Conservation (phyloP, 768 basidiomycete species). For the Amanita fuliginea region DNA sequence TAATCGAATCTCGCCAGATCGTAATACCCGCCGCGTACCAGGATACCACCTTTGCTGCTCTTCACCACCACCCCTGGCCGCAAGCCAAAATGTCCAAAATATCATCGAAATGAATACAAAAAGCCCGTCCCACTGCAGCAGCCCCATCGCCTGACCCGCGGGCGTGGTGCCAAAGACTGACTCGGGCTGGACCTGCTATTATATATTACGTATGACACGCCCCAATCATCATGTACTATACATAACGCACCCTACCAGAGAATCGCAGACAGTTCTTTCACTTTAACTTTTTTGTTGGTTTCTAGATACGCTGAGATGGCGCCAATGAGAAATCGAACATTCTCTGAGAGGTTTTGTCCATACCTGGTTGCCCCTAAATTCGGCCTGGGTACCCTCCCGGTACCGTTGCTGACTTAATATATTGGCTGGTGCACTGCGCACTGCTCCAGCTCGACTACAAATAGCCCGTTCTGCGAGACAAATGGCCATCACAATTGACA, state of each 20-base stretch:
- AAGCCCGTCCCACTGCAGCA: constrained; percentile 42
- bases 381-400: background rate
- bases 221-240: no score
- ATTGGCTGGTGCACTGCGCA: background rate
- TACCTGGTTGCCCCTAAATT: no score
- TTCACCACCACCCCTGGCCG: constrained; percentile 12
- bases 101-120: constrained; percentile 28
- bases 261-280: no score
- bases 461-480: background rate
- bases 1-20: constrained; percentile 47
- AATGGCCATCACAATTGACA: background rate
- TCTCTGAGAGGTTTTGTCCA: no score
- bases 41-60: background rate
- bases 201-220: no score
- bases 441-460: background rate
- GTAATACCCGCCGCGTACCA: constrained; percentile 35
- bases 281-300: no score
- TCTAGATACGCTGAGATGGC: no score
- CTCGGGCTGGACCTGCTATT: no score
- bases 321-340: no score
- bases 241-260: no score
- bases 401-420: no score
- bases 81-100: constrained; percentile 41
- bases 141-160: constrained; percentile 21
- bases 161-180: no score